Evolutionary conservation across 305 asterid species (phyloP), one percentile per base, ranked within the genome.

Genomic region (Fraxinus angustifolia): DNA sequence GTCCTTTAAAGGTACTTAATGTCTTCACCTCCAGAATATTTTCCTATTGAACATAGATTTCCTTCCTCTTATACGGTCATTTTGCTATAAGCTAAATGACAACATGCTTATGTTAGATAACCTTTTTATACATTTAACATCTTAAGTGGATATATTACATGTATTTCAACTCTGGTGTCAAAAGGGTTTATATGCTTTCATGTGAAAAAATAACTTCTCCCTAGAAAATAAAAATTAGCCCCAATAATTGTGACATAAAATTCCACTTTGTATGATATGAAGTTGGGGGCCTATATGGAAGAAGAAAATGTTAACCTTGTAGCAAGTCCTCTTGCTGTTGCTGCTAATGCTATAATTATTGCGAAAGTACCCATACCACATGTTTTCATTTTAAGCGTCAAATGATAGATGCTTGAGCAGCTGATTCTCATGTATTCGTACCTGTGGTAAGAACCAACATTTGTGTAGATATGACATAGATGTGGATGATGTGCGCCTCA

Each of bases 1-100:
- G 98, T 38, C 99, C 96, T 62, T 80, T 96, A 83, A 96, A 92
- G 98, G 98, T 94, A 84, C 72, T 34, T 1, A 81, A 73, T 62
- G 82, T 85, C 76, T 83, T 81, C 76, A 45, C 76, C 77, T 86
- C 76, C 45, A 23, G 48, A 31, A 26, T 76, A 42, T 79, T 81
- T 60, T 72, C 23, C 40, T 72, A 82, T 50, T 36, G 77, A 82
- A 81, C 72, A 70, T 14, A 3, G 67, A 16, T 45, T 84, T 35
- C 78, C 17, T 45, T 35, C 78, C 12, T 35, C 35, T 8, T 36
- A 31, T 40, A n/a, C 3, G 6, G 17, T 33, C 28, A 33, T 72
- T 72, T 72, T 72, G 45, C 48, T 16, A 3, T 34, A 71, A 34
- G 26, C 34, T 7, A 71, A 70, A 31, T 70, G n/a, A 34, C 3